Conservation (phyloP, 495 filamentous ascomycete genomes). For the Hypoxylon rickii region DNA sequence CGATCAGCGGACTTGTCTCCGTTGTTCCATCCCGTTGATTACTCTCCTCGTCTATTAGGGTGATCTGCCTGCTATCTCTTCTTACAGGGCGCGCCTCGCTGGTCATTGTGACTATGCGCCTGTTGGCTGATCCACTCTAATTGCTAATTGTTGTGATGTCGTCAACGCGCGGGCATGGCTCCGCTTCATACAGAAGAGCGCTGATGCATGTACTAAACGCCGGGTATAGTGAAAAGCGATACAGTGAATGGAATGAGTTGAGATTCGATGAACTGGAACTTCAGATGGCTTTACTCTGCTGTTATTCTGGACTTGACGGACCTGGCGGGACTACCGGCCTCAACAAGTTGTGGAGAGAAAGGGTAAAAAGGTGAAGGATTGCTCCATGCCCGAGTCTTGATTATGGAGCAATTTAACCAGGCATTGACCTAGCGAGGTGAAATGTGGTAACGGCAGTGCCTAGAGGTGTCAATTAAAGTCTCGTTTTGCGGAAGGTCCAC, state of each 20-base stretch:
- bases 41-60: conserved; percentile 28
- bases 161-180: too few relatives aligned
- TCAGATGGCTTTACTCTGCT: too few relatives aligned
- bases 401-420: conserved; percentile 2
- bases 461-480: conserved; percentile 20
- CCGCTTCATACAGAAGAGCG: not conserved
- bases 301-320: conserved; percentile 2
- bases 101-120: conserved; percentile 16
- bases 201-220: not conserved
- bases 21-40: conserved; percentile 37
- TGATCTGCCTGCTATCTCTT: conserved; percentile 16
- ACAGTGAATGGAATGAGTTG: not conserved
- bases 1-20: conserved; percentile 48
- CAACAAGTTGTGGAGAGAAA: conserved; percentile 2
- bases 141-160: not conserved
- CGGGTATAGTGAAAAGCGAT: not conserved
- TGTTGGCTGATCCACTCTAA: not conserved
- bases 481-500: conserved; percentile 3
- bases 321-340: conserved; percentile 5
- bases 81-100: conserved; percentile 16
- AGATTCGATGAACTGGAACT: too few relatives aligned
- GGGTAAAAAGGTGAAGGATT: conserved; percentile 6
- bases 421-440: conserved; percentile 22
- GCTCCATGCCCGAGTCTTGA: conserved; percentile 11
- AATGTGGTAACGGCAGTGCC: too few relatives aligned